Conservation (phyloP, 2,329 filamentous ascomycete genomes). For the Orbilia javanica region DNA sequence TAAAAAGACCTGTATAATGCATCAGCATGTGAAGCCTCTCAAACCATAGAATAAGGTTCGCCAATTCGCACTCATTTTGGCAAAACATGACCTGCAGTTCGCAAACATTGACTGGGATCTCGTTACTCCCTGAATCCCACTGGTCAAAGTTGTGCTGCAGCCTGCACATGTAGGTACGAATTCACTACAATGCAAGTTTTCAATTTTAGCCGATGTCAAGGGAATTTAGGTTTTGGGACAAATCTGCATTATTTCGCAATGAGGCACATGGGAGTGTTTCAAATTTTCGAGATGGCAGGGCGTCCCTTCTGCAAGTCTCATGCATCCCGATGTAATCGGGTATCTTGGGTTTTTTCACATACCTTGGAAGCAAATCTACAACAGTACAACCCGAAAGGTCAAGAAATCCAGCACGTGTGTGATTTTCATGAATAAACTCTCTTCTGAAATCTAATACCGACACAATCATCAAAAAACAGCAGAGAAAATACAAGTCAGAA, state of each 20-base stretch:
- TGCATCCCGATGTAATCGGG: neutral
- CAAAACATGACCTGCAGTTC: slow-evolving; percentile 82
- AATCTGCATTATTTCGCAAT: slow-evolving; percentile 54
- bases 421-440: slow-evolving; percentile 79
- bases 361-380: slow-evolving; percentile 80
- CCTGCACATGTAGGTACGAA: slow-evolving; percentile 82
- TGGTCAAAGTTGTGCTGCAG: slow-evolving; percentile 77
- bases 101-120: slow-evolving; percentile 79
- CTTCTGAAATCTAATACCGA: slow-evolving; percentile 70
- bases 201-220: slow-evolving; percentile 51
- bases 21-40: slow-evolving; percentile 45
- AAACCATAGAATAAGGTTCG: slow-evolving; percentile 34
- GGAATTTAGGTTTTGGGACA: neutral
- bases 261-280: slow-evolving; percentile 52
- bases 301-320: slow-evolving; percentile 20
- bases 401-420: slow-evolving; percentile 79
- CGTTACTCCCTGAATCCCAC: slow-evolving; percentile 76
- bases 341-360: slow-evolving; percentile 58
- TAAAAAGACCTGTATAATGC: slow-evolving; percentile 72
- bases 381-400: slow-evolving; percentile 81
- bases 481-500: slow-evolving; percentile 28
- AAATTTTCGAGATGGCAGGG: slow-evolving; percentile 18
- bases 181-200: slow-evolving; percentile 68
- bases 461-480: slow-evolving; percentile 30
- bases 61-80: slow-evolving; percentile 74